These are phyloP conservation scores for Fusarium lyarnte DNA, from an alignment of 2,329 filamentous ascomycete species.

Conservation along the genomic window DNA sequence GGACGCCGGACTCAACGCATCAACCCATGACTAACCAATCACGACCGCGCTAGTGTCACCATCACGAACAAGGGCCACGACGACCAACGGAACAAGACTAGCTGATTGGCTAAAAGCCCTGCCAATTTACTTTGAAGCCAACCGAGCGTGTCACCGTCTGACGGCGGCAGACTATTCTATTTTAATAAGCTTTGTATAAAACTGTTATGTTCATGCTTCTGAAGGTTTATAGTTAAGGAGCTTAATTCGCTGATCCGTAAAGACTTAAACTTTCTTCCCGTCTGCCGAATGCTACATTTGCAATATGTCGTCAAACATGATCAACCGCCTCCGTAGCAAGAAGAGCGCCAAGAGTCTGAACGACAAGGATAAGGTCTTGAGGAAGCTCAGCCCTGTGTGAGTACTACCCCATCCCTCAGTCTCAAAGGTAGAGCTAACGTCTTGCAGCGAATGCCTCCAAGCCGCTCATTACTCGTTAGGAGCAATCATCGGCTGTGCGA, in stretches of 20 bases:
- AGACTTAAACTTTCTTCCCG: background rate
- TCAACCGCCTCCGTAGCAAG: background rate
- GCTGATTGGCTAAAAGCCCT: background rate
- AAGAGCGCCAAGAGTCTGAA: background rate
- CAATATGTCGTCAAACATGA: background rate
- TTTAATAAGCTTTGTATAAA: background rate
- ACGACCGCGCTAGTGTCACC: background rate
- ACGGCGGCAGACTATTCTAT: background rate
- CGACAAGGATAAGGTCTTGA: background rate
- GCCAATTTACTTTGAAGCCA: background rate
- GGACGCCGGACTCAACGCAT: background rate
- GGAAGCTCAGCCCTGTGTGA: constrained; percentile 21
- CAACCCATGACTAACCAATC: background rate
- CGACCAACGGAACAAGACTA: background rate
- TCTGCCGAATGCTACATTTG: fast-evolving
- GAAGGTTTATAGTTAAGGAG: background rate
- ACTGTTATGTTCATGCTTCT: background rate
- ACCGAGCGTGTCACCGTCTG: background rate
- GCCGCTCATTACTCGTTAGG: background rate
- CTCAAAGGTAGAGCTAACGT: background rate
- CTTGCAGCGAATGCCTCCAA: background rate
- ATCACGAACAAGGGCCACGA: background rate
- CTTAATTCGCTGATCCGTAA: background rate
- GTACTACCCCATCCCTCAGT: fast-evolving
- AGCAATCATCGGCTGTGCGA: background rate